Conservation (phyloP, 306 rosid species). For the Amphicarpaea edgeworthii region DNA sequence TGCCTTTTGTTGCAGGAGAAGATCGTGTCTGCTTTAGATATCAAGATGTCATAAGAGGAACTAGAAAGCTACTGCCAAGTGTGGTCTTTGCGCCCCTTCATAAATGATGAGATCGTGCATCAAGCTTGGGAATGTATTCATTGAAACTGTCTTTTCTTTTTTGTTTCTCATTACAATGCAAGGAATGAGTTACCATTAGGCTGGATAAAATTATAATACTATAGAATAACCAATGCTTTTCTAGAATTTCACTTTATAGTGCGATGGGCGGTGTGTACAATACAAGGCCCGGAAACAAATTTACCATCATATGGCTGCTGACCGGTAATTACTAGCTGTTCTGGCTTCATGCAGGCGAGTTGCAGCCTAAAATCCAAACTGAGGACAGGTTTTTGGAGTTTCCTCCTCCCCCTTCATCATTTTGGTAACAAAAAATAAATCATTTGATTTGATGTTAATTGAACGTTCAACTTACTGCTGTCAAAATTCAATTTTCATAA, state of each 20-base stretch:
- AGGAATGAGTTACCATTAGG: constrained; percentile 26
- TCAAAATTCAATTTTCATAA: not conserved
- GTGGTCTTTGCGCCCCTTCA: constrained; percentile 78
- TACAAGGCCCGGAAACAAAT: no score
- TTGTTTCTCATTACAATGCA: constrained; percentile 11
- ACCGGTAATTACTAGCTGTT: no score
- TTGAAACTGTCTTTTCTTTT: constrained; percentile 36
- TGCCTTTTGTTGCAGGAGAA: constrained; percentile 60
- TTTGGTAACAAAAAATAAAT: no score
- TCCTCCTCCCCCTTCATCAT: not conserved
- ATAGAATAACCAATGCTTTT: not conserved
- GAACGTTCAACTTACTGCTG: not conserved
- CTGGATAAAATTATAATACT: not conserved
- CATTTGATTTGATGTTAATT: not conserved
- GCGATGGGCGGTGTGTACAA: no score
- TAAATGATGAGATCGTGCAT: constrained; percentile 56
- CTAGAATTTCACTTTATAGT: not conserved
- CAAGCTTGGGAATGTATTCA: constrained; percentile 71
- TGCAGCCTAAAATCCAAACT: no score
- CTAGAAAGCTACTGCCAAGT: constrained; percentile 74
- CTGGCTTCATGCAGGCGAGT: no score
- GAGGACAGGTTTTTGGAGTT: no score
- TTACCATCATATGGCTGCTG: no score
- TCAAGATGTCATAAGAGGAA: constrained; percentile 64
- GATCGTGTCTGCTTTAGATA: constrained; percentile 68